Conservation (phyloP, 1,284 basidiomycete genomes). For the Rhodotorula sp. region DNA sequence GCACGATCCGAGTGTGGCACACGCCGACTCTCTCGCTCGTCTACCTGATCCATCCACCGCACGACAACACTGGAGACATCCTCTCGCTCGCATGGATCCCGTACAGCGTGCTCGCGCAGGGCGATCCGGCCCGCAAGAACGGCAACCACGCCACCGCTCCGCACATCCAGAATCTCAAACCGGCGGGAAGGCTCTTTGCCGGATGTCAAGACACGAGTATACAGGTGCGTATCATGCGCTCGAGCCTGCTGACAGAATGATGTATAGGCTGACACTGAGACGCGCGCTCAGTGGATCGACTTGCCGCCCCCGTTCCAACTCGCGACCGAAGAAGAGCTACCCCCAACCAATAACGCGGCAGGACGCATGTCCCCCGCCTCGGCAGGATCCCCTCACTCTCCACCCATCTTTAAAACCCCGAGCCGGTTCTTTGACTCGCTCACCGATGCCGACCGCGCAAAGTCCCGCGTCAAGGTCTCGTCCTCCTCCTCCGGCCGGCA, state of each 20-base stretch:
- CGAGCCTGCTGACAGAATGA: no score
- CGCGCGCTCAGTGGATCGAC: conserved; percentile 37
- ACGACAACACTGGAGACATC: conserved; percentile 84
- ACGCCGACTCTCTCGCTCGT: conserved; percentile 67
- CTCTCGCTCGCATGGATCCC: conserved; percentile 82
- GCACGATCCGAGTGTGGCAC: conserved; percentile 85
- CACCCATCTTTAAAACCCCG: conserved; percentile 32
- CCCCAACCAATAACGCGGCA: not conserved
- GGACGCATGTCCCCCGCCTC: conserved; percentile 3
- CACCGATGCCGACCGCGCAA: conserved; percentile 26
- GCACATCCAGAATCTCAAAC: conserved; percentile 3
- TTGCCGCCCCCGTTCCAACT: conserved; percentile 29
- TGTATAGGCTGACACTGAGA: not conserved
- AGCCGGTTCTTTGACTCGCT: conserved; percentile 44
- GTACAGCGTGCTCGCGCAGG: conserved; percentile 55
- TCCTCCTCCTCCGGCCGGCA: not conserved
- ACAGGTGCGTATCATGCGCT: conserved; percentile 12
- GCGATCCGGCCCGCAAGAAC: not conserved
- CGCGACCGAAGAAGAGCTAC: conserved; percentile 2
- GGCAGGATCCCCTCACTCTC: conserved; percentile 22
- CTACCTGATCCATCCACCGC: conserved; percentile 76
- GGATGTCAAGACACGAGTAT: conserved; percentile 42
- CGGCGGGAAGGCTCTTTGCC: conserved; percentile 39
- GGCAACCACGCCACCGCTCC: not conserved
- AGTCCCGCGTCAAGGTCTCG: not conserved